These are phyloP conservation scores for Breviolum minutum DNA, from an alignment of 73 alveolate species.

Conservation along the genomic window DNA sequence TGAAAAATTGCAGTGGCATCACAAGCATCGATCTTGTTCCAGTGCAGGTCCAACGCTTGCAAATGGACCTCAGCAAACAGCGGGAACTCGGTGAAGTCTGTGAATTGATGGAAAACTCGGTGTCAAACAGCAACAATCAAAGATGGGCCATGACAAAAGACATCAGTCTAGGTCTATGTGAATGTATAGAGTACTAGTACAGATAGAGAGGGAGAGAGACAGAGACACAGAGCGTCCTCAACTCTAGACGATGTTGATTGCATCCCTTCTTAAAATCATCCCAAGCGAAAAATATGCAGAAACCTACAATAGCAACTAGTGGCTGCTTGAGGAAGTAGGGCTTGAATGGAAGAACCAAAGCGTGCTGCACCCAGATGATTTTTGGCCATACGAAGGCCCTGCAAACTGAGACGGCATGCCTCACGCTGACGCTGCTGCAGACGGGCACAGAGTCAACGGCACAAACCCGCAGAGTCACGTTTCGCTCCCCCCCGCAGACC, in stretches of 20 bases:
- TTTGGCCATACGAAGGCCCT: constrained; percentile 41
- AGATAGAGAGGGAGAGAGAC: too few relatives aligned
- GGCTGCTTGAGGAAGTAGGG: constrained; percentile 30
- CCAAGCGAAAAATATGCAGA: too few relatives aligned
- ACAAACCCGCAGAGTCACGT: too few relatives aligned
- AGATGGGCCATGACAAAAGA: too few relatives aligned
- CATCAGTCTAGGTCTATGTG: too few relatives aligned
- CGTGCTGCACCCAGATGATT: constrained; percentile 26
- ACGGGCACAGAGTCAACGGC: neutral
- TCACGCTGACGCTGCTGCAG: neutral
- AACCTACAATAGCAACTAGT: neutral
- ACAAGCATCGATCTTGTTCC: constrained; percentile 48
- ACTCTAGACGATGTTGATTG: too few relatives aligned
- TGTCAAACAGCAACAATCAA: too few relatives aligned
- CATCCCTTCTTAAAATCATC: too few relatives aligned
- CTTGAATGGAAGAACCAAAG: constrained; percentile 5
- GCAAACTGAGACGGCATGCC: constrained; percentile 47
- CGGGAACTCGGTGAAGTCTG: neutral
- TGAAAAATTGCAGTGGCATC: constrained; percentile 15
- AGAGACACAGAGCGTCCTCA: too few relatives aligned
- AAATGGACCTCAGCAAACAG: neutral
- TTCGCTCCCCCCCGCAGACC: too few relatives aligned
- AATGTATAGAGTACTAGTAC: too few relatives aligned
- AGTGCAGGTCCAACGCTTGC: constrained; percentile 60
- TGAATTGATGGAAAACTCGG: neutral